Evolutionary conservation across 495 filamentous ascomycete species (phyloP).

Genomic region (Evansstolkia leycettana): DNA sequence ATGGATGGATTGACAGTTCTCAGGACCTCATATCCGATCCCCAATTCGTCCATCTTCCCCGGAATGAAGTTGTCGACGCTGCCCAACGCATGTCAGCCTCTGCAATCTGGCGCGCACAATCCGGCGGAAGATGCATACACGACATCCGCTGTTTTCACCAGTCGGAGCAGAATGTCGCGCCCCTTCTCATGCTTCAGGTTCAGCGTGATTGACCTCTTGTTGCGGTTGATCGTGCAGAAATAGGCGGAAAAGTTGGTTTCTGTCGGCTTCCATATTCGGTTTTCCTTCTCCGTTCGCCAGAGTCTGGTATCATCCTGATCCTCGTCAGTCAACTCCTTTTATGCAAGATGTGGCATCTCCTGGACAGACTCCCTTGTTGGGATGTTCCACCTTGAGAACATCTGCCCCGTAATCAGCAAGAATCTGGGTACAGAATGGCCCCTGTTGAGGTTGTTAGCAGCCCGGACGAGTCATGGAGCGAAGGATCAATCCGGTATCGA

Average conservation of each 20-base stretch:
- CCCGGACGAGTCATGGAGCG: too few species aligned
- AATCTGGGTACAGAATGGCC: conserved; percentile 87
- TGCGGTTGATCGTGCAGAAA: conserved; percentile 49
- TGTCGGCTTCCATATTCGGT: conserved; percentile 4
- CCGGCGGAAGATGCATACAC: conserved; percentile 21
- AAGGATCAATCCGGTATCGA: too few species aligned
- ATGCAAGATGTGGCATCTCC: too few species aligned
- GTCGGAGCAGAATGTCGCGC: conserved; percentile 58
- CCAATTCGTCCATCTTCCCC: conserved; percentile 65
- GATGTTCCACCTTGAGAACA: conserved; percentile 87
- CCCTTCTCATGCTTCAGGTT: conserved; percentile 66
- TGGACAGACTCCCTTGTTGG: conserved; percentile 68
- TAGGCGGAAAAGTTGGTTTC: conserved; percentile 9
- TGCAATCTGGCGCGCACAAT: not conserved
- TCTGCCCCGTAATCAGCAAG: conserved; percentile 85
- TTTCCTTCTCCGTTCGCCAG: too few species aligned
- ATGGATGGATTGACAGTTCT: conserved; percentile 52
- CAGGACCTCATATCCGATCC: conserved; percentile 61
- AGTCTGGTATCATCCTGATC: too few species aligned
- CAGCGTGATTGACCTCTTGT: conserved; percentile 78
- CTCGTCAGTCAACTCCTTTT: too few species aligned
- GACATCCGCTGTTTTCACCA: conserved; percentile 65
- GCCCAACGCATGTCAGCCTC: not conserved
- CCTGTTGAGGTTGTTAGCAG: too few species aligned
- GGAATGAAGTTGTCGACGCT: conserved; percentile 83